Evolutionary conservation across 2,329 filamentous ascomycete species (phyloP), one percentile per base, ranked within the genome.

Genomic region (Monilinia aucupariae): DNA sequence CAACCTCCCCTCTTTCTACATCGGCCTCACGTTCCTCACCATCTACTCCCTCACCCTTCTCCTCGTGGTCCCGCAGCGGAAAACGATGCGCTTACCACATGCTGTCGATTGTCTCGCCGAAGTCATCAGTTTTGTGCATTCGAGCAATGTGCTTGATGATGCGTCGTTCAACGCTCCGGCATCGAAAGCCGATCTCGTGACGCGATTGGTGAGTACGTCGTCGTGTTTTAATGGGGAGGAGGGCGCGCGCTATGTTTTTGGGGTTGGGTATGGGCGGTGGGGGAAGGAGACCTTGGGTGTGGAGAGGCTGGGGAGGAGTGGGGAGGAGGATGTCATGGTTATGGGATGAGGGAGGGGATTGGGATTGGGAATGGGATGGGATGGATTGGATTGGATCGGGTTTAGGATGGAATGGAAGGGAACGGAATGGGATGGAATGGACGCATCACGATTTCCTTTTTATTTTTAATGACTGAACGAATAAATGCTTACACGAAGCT

Each of bases 101-200:
- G 81, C 81, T 6, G 85, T 90, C 48, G 83, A 81, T 65, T 90
- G 83, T 53, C 80, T 96, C 22, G 89, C 89, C 1, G 91, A 92
- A 73, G 80, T 92, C 27, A 82, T 96, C 68, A 88, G 85, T 71
- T 92, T 93, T 73, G 79, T 93, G 49, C 85, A 90, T 64, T 86
- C 87, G 68, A 87, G 86, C 50, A 87, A 88, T 30, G 78, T 96
- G 22, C 78, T 90, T 2, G 79, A 83, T 6, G 92, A 96, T 71
- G 81, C 85, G 12, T 83, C 88, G 0, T 93, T 97, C 73, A 81
- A 85, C 58, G 82, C 86, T 45, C 84, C 88, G 3, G 79, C 81
- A 34, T 86, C 81, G n/a, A 87, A 86, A 67, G 79, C 79, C 0
- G 88, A 92, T 67, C 81, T 97, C 25, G 81, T 87, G 27, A 85